These are phyloP conservation scores for Tylopilus felleus DNA, from an alignment of 768 basidiomycete species.

Conservation along the genomic window DNA sequence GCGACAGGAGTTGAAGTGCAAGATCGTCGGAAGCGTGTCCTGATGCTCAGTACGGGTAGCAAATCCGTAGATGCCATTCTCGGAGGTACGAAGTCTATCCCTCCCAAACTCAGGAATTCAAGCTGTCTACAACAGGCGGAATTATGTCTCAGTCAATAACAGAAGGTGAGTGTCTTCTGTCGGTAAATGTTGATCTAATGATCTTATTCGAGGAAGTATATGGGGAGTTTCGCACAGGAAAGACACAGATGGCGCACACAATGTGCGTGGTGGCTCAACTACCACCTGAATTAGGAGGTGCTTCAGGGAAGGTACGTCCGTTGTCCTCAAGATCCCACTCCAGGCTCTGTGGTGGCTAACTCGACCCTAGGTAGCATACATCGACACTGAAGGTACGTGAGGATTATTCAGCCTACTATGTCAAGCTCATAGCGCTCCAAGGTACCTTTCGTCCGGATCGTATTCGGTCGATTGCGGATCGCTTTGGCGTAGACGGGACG, in stretches of 20 bases:
- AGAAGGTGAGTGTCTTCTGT: constrained; percentile 53
- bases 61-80: constrained; percentile 87
- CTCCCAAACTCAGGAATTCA: background rate
- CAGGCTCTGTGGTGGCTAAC: background rate
- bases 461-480: constrained; percentile 84
- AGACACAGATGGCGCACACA: constrained; percentile 94
- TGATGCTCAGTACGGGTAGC: constrained; percentile 87
- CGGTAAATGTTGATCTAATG: background rate
- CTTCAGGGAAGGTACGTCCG: constrained; percentile 69
- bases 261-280: constrained; percentile 90
- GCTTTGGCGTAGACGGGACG: constrained; percentile 89
- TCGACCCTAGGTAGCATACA: constrained; percentile 73
- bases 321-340: constrained; percentile 1
- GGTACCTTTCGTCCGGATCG: constrained; percentile 96
- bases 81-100: constrained; percentile 53
- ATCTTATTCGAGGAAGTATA: constrained; percentile 55
- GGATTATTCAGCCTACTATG: background rate
- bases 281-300: constrained; percentile 86
- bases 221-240: constrained; percentile 94
- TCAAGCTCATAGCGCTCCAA: constrained; percentile 31
- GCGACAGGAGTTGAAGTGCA: constrained; percentile 90
- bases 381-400: constrained; percentile 74
- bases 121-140: constrained; percentile 52
- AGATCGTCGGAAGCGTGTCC: constrained; percentile 76
- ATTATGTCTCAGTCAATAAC: constrained; percentile 91